A percentile compares a stretch with the other conserved stretches of the same genome.
Conservation (phyloP, 2,329 filamentous ascomycete genomes). For the Diaporthe ampelina region DNA sequence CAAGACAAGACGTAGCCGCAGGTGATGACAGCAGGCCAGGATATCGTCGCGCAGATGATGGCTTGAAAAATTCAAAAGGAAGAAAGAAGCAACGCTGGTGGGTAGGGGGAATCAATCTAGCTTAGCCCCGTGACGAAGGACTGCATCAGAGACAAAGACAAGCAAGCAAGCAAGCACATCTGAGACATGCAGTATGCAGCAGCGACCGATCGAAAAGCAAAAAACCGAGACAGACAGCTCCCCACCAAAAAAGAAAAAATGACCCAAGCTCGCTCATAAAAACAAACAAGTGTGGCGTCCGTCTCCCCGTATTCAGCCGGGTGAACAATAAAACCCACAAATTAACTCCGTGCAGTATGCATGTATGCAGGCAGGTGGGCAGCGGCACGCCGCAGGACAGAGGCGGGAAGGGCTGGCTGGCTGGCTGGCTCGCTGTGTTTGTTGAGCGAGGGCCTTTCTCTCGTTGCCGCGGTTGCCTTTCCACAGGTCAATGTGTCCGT, state of each 20-base stretch:
- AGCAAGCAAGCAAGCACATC: too few species aligned
- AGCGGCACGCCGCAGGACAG: constrained; percentile 2
- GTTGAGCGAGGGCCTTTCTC: not conserved
- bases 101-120: constrained; percentile 19
- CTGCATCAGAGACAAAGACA: not conserved
- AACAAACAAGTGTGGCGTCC: not conserved
- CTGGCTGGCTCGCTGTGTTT: not conserved
- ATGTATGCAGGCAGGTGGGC: not conserved
- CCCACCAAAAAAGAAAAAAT: not conserved
- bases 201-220: not conserved
- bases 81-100: not conserved
- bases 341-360: constrained; percentile 28
- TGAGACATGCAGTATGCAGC: constrained; percentile 19
- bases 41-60: not conserved
- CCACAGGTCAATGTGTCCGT: not conserved
- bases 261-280: not conserved
- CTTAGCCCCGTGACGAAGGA: not conserved
- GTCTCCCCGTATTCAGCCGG: too few species aligned
- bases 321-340: not conserved
- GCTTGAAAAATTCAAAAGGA: not conserved
- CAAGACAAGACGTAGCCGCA: not conserved
- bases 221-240: not conserved
- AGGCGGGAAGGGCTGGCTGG: not conserved
- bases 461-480: not conserved
- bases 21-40: constrained; percentile 1